These are phyloP conservation scores for Artemisia tridentata DNA, from an alignment of 129 eudicot genomes.

Conservation along the genomic window DNA sequence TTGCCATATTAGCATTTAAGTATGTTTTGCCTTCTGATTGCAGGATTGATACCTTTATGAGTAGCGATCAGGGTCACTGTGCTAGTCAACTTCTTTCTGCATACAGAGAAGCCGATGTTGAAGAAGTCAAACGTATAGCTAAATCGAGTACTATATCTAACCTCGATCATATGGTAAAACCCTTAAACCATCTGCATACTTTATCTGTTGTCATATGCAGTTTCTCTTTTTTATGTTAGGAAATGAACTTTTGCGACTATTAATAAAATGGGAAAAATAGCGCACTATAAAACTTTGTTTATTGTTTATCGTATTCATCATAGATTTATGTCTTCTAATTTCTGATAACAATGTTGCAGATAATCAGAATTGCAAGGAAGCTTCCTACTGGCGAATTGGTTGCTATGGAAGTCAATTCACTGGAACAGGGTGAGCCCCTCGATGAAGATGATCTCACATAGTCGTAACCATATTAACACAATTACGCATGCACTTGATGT, in stretches of 20 bases:
- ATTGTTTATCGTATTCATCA: background rate
- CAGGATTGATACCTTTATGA: conserved; percentile 81
- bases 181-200: conserved; percentile 17
- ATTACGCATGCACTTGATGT: background rate
- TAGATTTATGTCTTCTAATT: conserved; percentile 3
- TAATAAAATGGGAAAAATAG: background rate
- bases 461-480: conserved; percentile 28
- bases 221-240: conserved; percentile 6
- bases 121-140: conserved; percentile 73
- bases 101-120: conserved; percentile 78
- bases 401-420: conserved; percentile 40
- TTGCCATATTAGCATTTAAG: background rate
- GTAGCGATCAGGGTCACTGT: conserved; percentile 85
- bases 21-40: conserved; percentile 27
- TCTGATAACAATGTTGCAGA: conserved; percentile 40
- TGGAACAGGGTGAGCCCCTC: conserved; percentile 55
- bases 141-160: conserved; percentile 73
- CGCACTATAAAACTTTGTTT: background rate
- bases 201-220: background rate
- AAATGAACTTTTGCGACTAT: background rate
- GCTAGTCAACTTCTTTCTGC: conserved; percentile 95
- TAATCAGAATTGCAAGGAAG: conserved; percentile 87
- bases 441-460: conserved; percentile 94
- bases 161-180: conserved; percentile 68
- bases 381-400: conserved; percentile 81